Percentiles rank a stretch among this genome's conserved stretches.
These are phyloP conservation scores for Penicillium thymicola DNA, from an alignment of 2,329 filamentous ascomycete genomes.

Conservation along the genomic window DNA sequence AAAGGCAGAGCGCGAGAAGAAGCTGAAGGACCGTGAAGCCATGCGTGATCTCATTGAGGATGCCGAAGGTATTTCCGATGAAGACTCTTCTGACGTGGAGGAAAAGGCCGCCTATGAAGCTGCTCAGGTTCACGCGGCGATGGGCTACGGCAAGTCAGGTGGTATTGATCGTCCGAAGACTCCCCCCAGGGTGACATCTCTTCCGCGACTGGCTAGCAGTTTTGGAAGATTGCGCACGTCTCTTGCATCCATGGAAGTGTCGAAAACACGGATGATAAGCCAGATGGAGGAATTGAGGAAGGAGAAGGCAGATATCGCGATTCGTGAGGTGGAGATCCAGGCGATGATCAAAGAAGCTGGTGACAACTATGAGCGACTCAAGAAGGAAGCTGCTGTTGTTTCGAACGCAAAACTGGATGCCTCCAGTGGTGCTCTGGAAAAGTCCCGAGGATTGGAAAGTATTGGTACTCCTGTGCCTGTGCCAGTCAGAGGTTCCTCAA, in stretches of 20 bases:
- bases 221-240: constrained; percentile 62
- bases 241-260: constrained; percentile 61
- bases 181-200: constrained; percentile 70
- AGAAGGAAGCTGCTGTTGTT: constrained; percentile 41
- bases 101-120: constrained; percentile 78
- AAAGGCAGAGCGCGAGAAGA: constrained; percentile 71
- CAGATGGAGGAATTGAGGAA: constrained; percentile 64
- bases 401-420: constrained; percentile 24
- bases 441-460: constrained; percentile 38
- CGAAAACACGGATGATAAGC: constrained; percentile 58
- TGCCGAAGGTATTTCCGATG: constrained; percentile 65
- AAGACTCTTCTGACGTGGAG: constrained; percentile 62
- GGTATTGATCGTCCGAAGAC: constrained; percentile 48
- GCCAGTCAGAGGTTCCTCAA: constrained; percentile 15
- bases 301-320: constrained; percentile 66
- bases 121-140: constrained; percentile 80
- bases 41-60: constrained; percentile 81
- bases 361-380: constrained; percentile 62
- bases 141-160: constrained; percentile 52
- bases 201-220: constrained; percentile 70
- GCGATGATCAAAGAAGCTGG: constrained; percentile 75
- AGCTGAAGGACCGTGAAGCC: constrained; percentile 64
- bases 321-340: constrained; percentile 76
- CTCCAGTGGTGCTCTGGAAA: constrained; percentile 28
- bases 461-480: constrained; percentile 35